A percentile compares a stretch with the other conserved stretches of the same genome.
Conservation (phyloP, 441 rosid species). For the Corymbia citriodora region DNA sequence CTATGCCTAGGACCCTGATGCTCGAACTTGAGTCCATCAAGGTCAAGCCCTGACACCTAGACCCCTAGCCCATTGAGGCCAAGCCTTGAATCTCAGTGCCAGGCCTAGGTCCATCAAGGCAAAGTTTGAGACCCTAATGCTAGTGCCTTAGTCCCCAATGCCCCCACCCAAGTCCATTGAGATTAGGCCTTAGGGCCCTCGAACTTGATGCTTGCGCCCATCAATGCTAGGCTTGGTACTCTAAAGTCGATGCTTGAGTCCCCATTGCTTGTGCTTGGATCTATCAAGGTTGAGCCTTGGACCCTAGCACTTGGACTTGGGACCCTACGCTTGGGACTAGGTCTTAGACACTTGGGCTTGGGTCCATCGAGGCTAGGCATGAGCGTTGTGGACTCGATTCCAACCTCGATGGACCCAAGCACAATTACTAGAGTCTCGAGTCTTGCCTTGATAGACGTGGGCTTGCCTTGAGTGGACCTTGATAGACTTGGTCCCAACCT, state of each 20-base stretch:
- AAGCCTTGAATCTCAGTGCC: background rate
- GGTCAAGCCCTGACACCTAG: background rate
- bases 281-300: fast-evolving
- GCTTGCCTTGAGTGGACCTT: background rate
- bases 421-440: fast-evolving
- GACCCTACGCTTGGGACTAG: fast-evolving
- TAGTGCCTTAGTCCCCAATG: fast-evolving
- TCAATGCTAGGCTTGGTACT: background rate
- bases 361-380: background rate
- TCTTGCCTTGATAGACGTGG: background rate
- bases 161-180: background rate
- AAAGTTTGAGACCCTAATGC: background rate
- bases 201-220: background rate
- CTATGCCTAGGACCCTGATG: too few species aligned
- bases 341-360: fast-evolving
- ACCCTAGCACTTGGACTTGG: too few species aligned
- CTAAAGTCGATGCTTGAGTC: background rate
- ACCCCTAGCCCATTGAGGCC: background rate
- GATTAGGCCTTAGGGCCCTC: background rate
- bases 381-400: fast-evolving
- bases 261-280: too few species aligned
- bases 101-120: background rate
- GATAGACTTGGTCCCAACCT: background rate
- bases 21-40: background rate
- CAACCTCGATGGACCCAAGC: background rate